Evolutionary conservation across 768 basidiomycete species (phyloP), one percentile per base, ranked within the genome.

Genomic region (Macrolepiota albuminosa): DNA sequence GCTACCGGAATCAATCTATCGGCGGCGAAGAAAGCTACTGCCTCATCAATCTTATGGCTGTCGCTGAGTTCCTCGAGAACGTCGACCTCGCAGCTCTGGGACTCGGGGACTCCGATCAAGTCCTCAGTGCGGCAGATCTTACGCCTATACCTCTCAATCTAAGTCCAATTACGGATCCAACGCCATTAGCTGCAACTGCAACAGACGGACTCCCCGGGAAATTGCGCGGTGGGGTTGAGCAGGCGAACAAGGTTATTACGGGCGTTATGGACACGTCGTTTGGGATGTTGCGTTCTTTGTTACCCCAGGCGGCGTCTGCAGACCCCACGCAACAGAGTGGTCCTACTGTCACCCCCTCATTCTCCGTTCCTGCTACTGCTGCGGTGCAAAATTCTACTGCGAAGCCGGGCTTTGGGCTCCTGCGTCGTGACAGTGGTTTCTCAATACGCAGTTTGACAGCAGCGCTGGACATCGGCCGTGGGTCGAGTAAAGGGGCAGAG

Each of bases 51-150:
- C 78, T 97, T 42, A 86, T 95, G 79, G 96, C 96, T 11, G 95
- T 96, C 6, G 92, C 91, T 1, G 95, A 98, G 69, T 99, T 98
- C 71, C 78, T 98, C 54, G 94, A 96, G 75, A 92, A 95, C 69
- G 93, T 98, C 39, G 94, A 98, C 74, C 77, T 97, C 58, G 87
- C 82, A 65, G 78, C 75, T 24, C 65, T 83, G n/a, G 82, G 81
- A 5, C 72, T 93, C 6, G 84, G 81, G 6, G 85, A 87, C 54
- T 81, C 80, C 37, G 83, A 84, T 53, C 74, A 75, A 58, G 77
- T 76, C 13, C 65, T 86, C 66, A 92, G 92, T 67, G 84, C 89
- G 29, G 87, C 87, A 0, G 88, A 92, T 64, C 73, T 96, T 45
- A 85, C 88, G 0, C 93, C 93, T 1, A 92, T 96, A 47, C 87